A percentile compares a stretch with the other conserved stretches of the same genome.
Conservation (phyloP, 345 rosid species). For the Psidium guajava region DNA sequence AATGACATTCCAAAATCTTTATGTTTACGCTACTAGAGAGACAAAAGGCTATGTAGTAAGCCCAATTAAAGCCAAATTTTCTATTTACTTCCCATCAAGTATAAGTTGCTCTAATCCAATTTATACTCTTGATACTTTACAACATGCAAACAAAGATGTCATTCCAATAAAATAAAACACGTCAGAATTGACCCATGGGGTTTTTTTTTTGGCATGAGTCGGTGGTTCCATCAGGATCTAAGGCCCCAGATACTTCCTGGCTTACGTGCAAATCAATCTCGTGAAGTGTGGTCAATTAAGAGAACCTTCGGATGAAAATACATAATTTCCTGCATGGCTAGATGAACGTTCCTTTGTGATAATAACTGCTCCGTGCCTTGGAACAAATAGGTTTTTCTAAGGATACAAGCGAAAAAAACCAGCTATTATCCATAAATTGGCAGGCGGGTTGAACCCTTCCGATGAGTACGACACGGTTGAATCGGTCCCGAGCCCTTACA, state of each 20-base stretch:
- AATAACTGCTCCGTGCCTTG: neutral
- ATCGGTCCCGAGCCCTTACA: neutral
- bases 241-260: neutral
- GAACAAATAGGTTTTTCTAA: neutral
- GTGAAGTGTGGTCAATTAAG: neutral
- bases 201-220: neutral
- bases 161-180: neutral
- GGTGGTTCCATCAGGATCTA: neutral
- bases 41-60: neutral
- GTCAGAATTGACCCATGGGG: neutral
- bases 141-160: neutral
- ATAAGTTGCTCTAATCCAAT: neutral
- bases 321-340: neutral
- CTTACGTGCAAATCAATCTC: neutral
- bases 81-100: too few relatives aligned
- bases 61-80: neutral
- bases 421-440: too few relatives aligned
- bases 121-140: neutral
- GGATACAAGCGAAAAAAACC: too few relatives aligned
- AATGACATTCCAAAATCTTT: neutral
- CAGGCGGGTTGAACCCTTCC: neutral
- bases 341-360: neutral
- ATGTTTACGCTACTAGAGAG: neutral
- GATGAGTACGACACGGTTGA: accelerated
- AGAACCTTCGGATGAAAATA: neutral